Evolutionary conservation across 192 early-diverging fungal genomes (phyloP).

Genomic region (Cladochytrium replicatum): DNA sequence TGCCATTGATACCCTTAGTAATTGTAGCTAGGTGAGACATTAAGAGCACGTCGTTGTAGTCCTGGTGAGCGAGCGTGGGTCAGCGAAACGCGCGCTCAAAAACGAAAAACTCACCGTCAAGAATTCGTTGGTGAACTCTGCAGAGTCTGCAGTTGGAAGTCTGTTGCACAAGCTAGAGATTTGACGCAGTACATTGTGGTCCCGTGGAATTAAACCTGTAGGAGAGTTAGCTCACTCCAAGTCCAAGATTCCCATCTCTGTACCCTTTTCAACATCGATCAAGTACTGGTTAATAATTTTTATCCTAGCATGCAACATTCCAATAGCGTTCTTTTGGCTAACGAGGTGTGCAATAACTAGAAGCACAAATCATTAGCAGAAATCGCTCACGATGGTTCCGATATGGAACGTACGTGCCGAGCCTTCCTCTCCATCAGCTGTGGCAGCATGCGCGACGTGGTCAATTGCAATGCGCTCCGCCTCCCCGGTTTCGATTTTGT

Average conservation of each 20-base stretch:
- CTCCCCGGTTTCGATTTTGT: constrained; percentile 75
- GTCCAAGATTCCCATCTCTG: neutral
- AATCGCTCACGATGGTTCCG: neutral
- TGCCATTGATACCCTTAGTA: constrained; percentile 59
- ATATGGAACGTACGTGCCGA: constrained; percentile 39
- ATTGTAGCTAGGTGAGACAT: constrained; percentile 64
- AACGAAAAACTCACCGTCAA: constrained; percentile 40
- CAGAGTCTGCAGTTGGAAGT: constrained; percentile 55
- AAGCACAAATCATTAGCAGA: neutral
- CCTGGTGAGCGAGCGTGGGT: constrained; percentile 34
- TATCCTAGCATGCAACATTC: constrained; percentile 68
- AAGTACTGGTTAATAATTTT: constrained; percentile 62
- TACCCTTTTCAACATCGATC: constrained; percentile 57
- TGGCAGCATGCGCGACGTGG: constrained; percentile 62
- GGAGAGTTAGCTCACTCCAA: neutral
- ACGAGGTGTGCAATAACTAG: constrained; percentile 60
- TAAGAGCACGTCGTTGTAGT: constrained; percentile 73
- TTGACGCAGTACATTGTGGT: constrained; percentile 68
- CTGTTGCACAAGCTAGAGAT: constrained; percentile 63
- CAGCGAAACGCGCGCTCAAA: neutral
- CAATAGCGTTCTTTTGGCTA: constrained; percentile 68
- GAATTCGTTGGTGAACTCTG: constrained; percentile 64
- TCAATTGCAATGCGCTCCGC: constrained; percentile 83
- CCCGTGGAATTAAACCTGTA: constrained; percentile 44
- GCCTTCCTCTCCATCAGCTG: constrained; percentile 41